Conservation (phyloP, 345 rosid species). For the Dovyalis caffra region DNA sequence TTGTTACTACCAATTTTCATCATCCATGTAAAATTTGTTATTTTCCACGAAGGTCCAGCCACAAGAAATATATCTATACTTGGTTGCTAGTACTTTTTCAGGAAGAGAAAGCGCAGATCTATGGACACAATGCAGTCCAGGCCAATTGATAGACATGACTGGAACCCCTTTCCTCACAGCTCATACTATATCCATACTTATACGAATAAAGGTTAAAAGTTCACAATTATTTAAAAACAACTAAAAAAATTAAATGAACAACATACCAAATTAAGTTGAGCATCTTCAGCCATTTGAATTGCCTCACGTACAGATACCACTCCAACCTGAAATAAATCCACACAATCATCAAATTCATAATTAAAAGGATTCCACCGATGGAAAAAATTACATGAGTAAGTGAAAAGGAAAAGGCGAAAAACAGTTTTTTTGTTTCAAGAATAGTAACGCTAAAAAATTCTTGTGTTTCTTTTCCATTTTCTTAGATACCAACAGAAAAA, state of each 20-base stretch:
- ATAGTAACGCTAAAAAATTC: too few relatives aligned
- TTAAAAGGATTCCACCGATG: slow-evolving; percentile 9
- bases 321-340: slow-evolving; percentile 57
- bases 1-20: background rate
- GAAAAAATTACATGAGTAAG: background rate
- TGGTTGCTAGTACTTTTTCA: background rate
- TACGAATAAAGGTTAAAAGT: background rate
- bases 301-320: slow-evolving; percentile 74
- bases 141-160: background rate
- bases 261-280: slow-evolving; percentile 85
- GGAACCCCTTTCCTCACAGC: background rate
- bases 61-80: background rate
- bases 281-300: slow-evolving; percentile 75
- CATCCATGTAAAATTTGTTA: background rate
- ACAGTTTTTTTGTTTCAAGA: too few relatives aligned
- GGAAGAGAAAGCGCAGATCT: background rate
- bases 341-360: background rate
- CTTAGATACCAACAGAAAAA: slow-evolving; percentile 17
- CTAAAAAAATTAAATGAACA: background rate
- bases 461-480: background rate
- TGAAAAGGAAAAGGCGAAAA: too few relatives aligned
- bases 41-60: background rate
- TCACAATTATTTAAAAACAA: background rate
- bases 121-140: background rate
- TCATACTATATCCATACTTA: background rate